Conservation (phyloP, 768 basidiomycete genomes). For the Fibroporia radiculosa region DNA sequence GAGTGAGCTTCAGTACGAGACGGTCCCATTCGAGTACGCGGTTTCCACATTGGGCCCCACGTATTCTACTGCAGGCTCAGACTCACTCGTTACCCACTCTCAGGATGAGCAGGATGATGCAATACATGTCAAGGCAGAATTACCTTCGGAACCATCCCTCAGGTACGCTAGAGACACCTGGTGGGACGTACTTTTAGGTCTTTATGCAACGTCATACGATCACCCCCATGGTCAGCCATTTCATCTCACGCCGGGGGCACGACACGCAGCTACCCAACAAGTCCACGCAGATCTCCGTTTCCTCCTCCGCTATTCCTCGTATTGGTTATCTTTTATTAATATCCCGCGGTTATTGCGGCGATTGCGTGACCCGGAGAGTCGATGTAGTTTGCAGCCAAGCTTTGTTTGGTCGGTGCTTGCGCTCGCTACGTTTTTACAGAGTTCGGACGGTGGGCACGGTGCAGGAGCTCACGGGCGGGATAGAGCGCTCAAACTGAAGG, state of each 20-base stretch:
- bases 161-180: constrained; percentile 65
- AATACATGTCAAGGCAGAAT: not conserved
- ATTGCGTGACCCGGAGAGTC: constrained; percentile 45
- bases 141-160: constrained; percentile 47
- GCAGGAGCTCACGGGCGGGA: constrained; percentile 37
- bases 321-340: constrained; percentile 72
- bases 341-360: constrained; percentile 58
- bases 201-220: constrained; percentile 33
- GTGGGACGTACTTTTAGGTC: constrained; percentile 64
- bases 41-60: too few relatives aligned
- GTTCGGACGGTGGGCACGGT: constrained; percentile 49
- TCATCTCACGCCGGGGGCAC: constrained; percentile 24
- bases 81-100: too few relatives aligned
- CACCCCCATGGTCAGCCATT: not conserved
- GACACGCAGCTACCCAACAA: constrained; percentile 35
- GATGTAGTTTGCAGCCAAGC: constrained; percentile 59
- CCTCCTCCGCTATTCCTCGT: constrained; percentile 54
- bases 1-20: too few relatives aligned
- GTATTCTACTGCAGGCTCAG: too few relatives aligned
- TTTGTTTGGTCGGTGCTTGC: constrained; percentile 56
- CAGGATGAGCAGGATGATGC: not conserved
- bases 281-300: constrained; percentile 55
- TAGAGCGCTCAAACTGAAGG: constrained; percentile 51
- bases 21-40: too few relatives aligned
- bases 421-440: constrained; percentile 61